Percentiles rank a stretch among this genome's conserved stretches.
Conservation (phyloP, 2,329 filamentous ascomycete species). For the Colletotrichum liaoningense region DNA sequence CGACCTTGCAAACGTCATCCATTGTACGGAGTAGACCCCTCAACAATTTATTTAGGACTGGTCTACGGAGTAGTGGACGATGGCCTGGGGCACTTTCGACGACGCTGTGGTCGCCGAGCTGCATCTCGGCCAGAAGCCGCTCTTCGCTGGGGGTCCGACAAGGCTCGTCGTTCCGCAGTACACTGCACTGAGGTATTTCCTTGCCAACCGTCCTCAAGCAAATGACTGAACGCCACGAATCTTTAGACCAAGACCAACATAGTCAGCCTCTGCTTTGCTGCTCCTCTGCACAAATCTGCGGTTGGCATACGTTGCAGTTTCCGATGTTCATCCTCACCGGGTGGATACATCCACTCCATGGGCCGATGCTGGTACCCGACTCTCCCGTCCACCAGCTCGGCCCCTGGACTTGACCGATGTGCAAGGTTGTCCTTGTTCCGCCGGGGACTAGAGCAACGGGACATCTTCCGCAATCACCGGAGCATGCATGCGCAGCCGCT, state of each 20-base stretch:
- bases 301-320: neutral
- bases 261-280: neutral
- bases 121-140: constrained; percentile 16
- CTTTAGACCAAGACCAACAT: neutral
- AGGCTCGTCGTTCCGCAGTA: neutral
- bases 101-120: constrained; percentile 17
- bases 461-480: constrained; percentile 20
- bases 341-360: constrained; percentile 30
- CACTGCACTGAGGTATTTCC: neutral
- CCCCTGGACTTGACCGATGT: constrained; percentile 26
- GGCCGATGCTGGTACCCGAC: constrained; percentile 25
- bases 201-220: neutral
- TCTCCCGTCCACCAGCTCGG: constrained; percentile 18
- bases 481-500: constrained; percentile 26
- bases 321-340: constrained; percentile 21
- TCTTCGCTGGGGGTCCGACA: neutral
- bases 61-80: neutral
- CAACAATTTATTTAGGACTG: neutral
- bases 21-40: constrained; percentile 5
- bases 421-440: constrained; percentile 33
- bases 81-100: neutral
- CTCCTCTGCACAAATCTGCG: neutral
- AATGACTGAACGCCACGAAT: constrained; percentile 15
- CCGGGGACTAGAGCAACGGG: constrained; percentile 19
- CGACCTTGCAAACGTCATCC: neutral